Evolutionary conservation across 441 rosid genomes (phyloP), one percentile per base, ranked within the genome.

Genomic region (Euphorbia schlechtendalii): DNA sequence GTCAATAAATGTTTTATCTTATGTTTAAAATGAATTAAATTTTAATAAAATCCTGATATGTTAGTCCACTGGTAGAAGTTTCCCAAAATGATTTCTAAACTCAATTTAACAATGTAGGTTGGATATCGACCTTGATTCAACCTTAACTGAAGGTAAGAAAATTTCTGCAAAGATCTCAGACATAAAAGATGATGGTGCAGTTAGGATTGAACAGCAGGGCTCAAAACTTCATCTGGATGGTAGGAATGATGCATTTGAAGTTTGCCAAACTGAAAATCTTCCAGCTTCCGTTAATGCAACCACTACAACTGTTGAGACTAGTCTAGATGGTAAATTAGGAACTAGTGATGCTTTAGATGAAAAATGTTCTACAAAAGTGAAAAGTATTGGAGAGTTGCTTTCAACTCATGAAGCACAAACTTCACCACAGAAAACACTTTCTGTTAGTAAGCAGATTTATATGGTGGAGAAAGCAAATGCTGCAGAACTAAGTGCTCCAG

Each of bases 121-220:
- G 73, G 94, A 81, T 64, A 85, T 88, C 68, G 69, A 78, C 72
- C 75, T 82, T 62, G 79, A 69, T 73, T 70, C 88, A 70, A 56
- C 70, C 70, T 56, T 73, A 63, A 49, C 17, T 18, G 73, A 78
- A 69, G 69, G 73, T 74, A 79, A 70, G 67, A 67, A 74, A 64
- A 67, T 67, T 49, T 48, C 66, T 48, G 61, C 57, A 68, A 84
- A 76, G 66, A 64, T 61, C 60, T 59, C 59, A 38, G 80, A 72
- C 36, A 66, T 36, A 5, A 55, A 82, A 76, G 74, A 64, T 36
- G 65, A 6, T 72, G 59, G 73, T 77, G 70, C 71, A 61, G 74
- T 36, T 59, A 68, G 57, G 51, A 73, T 56, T 68, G 75, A 74
- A 71, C 27, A 55, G 52, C 64, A 58, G 61, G 63, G 59, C 22